These are phyloP conservation scores for Exutisphaerella laricina DNA, from an alignment of 2,329 filamentous ascomycete species.

Conservation along the genomic window DNA sequence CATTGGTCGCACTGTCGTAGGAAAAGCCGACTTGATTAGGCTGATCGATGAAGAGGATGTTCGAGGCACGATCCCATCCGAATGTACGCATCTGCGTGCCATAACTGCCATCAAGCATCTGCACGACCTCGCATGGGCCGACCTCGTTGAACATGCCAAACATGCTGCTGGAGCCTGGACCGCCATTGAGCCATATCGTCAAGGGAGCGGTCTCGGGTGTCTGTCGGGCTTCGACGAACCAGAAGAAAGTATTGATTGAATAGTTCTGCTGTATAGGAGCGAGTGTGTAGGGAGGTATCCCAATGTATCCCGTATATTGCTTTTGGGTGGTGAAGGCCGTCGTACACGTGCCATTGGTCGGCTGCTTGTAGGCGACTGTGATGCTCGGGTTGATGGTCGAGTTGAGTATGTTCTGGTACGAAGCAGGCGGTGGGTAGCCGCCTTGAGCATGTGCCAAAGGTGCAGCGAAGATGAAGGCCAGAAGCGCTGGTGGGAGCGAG, in stretches of 20 bases:
- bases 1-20: slow-evolving; percentile 59
- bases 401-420: slow-evolving; percentile 48
- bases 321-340: slow-evolving; percentile 61
- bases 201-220: slow-evolving; percentile 47
- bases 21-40: slow-evolving; percentile 66
- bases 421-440: slow-evolving; percentile 32
- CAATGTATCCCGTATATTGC: slow-evolving; percentile 67
- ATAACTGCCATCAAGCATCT: slow-evolving; percentile 38
- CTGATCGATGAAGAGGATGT: slow-evolving; percentile 57
- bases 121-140: slow-evolving; percentile 44
- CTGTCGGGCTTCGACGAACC: slow-evolving; percentile 54
- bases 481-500: slow-evolving; percentile 25
- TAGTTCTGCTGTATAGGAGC: slow-evolving; percentile 48
- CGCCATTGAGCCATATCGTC: slow-evolving; percentile 63
- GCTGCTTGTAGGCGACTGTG: slow-evolving; percentile 62
- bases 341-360: slow-evolving; percentile 55
- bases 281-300: slow-evolving; percentile 46
- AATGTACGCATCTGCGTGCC: slow-evolving; percentile 49
- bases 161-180: slow-evolving; percentile 60
- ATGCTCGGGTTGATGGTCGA: slow-evolving; percentile 60
- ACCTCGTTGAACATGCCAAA: slow-evolving; percentile 58
- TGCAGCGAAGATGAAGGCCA: slow-evolving; percentile 22
- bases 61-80: slow-evolving; percentile 60
- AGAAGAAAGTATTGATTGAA: slow-evolving; percentile 59
- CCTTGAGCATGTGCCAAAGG: slow-evolving; percentile 31